Evolutionary conservation across 164 flowering plant genomes (phyloP).

Genomic region (Nymphaea colorata): DNA sequence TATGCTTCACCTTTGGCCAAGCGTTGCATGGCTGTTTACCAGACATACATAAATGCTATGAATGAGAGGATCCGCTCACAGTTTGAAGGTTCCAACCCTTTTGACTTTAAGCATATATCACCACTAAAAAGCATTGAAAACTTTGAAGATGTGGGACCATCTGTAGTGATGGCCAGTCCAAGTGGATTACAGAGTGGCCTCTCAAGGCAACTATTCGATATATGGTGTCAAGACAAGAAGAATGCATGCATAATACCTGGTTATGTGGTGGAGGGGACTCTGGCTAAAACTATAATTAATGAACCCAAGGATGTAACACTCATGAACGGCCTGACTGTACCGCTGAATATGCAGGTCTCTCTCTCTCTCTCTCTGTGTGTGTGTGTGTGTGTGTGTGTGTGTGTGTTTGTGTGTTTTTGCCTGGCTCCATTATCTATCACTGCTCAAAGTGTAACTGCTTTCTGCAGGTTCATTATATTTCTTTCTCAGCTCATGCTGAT

Average conservation of each 20-base stretch:
- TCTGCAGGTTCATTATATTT: slow-evolving; percentile 62
- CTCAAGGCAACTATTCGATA: slow-evolving; percentile 86
- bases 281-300: slow-evolving; percentile 78
- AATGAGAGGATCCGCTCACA: slow-evolving; percentile 83
- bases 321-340: slow-evolving; percentile 78
- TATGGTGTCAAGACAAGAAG: slow-evolving; percentile 90
- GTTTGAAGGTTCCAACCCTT: slow-evolving; percentile 76
- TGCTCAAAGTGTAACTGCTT: too few species aligned
- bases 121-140: slow-evolving; percentile 73
- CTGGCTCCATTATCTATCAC: too few species aligned
- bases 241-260: slow-evolving; percentile 94
- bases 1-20: slow-evolving; percentile 98
- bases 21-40: slow-evolving; percentile 87
- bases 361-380: too few species aligned
- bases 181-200: slow-evolving; percentile 88
- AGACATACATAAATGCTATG: slow-evolving; percentile 90
- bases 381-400: too few species aligned
- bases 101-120: slow-evolving; percentile 77
- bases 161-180: slow-evolving; percentile 98
- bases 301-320: slow-evolving; percentile 95
- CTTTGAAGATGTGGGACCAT: slow-evolving; percentile 86
- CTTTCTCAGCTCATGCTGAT: slow-evolving; percentile 74
- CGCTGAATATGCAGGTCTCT: slow-evolving; percentile 62
- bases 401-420: too few species aligned
- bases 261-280: slow-evolving; percentile 84